phyloP scores from a whole-genome alignment of 164 flowering plant species.

The Aristolochia fimbriata region DNA sequence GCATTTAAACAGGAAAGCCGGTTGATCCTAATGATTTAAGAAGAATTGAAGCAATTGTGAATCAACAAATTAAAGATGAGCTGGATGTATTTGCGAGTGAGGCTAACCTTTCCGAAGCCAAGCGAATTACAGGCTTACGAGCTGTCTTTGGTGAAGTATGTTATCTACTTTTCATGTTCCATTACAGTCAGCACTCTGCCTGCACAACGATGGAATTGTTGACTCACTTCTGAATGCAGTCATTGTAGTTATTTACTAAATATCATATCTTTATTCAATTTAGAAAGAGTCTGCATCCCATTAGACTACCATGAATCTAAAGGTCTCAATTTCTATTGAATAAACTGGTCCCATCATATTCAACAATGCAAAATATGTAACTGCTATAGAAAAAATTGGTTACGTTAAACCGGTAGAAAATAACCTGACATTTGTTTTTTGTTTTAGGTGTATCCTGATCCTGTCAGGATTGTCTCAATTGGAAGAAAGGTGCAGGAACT shows the following conservation, averaged over 20 bases:
- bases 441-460: constrained; percentile 91
- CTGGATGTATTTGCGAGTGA: constrained; percentile 70
- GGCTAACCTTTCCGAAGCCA: constrained; percentile 71
- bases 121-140: constrained; percentile 72
- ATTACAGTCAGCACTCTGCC: too few relatives aligned
- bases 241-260: too few relatives aligned
- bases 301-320: too few relatives aligned
- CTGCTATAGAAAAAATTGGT: too few relatives aligned
- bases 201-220: too few relatives aligned
- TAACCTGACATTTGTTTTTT: neutral
- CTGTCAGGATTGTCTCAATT: constrained; percentile 90
- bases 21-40: constrained; percentile 61
- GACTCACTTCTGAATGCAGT: too few relatives aligned
- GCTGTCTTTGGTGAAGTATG: constrained; percentile 99
- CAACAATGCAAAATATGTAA: too few relatives aligned
- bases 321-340: too few relatives aligned
- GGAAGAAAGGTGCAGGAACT: constrained; percentile 84
- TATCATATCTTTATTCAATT: too few relatives aligned
- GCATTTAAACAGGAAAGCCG: constrained; percentile 57
- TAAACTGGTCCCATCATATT: too few relatives aligned
- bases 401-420: too few relatives aligned
- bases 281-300: too few relatives aligned
- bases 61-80: constrained; percentile 73
- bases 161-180: neutral
- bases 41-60: constrained; percentile 76